Evolutionary conservation across 768 basidiomycete genomes (phyloP), one percentile per base, ranked within the genome.

Genomic region (Auriscalpium vulgare): DNA sequence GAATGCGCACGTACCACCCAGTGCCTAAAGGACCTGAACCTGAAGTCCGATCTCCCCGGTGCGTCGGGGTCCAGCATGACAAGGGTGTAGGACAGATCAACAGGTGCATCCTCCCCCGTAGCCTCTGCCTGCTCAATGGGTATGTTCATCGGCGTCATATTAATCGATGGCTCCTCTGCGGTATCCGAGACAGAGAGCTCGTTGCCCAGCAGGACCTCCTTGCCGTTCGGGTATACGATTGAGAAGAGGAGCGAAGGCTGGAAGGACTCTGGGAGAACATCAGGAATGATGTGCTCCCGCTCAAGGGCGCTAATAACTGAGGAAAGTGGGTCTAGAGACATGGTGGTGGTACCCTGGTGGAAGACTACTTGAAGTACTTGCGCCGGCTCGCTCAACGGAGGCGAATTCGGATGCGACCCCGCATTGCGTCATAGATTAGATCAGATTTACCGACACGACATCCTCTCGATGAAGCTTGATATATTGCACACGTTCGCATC

Each of bases 111-210:
- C 2, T 66, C 68, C 8, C 54, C 63, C 16, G 16, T 40, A 48
- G 57, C 58, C 37, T 58, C 56, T 9, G 63, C 63, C 53, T 65
- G 58, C 50, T 58, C 61, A 38, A 52, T 54, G 14, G 68, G 70
- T 17, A 66, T 60, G 47, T 66, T 68, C 68, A 76, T 70, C 3
- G 80, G 76, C 2, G 72, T 70, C 35, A 84, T 71, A 38, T 67
- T 69, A 40, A 83, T 69, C 4, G 71, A 63, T 3, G 84, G 84
- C 56, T 83, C 82, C 16, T 80, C 74, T 23, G 71, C 63, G 0
- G 80, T 78, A 10, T 75, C 74, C 3, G 62, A 56, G 17, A 62
- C 65, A 11, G 66, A 66, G 36, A 76, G 59, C 29, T 66, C 66
- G 58, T 75, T 76, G 8, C 75, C 75, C 9, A 74, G 63, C 52